A percentile compares a stretch with the other conserved stretches of the same genome.
Evolutionary conservation across 495 filamentous ascomycete genomes (phyloP).

Genomic region (Penicillium lagena): DNA sequence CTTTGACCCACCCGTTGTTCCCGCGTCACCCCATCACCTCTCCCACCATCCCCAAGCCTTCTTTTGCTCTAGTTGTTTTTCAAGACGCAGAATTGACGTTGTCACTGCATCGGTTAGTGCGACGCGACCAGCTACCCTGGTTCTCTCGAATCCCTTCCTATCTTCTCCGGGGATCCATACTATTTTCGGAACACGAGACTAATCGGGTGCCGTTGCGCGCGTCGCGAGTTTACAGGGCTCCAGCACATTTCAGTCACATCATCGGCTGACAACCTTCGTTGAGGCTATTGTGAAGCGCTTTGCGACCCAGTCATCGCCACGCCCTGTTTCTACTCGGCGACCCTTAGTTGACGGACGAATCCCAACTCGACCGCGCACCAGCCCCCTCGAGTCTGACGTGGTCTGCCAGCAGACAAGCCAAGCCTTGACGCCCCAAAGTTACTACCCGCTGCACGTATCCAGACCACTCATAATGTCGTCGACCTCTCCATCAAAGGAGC

Average conservation of each 20-base stretch:
- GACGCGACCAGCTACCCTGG: constrained; percentile 10
- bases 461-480: constrained; percentile 72
- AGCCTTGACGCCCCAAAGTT: constrained; percentile 27
- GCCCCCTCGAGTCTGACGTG: constrained; percentile 39
- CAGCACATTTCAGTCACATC: constrained; percentile 31
- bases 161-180: constrained; percentile 8
- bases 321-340: constrained; percentile 20
- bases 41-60: constrained; percentile 5
- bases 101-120: constrained; percentile 15
- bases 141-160: constrained; percentile 6
- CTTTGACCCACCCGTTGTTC: constrained; percentile 32
- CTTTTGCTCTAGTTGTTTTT: constrained; percentile 11
- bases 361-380: constrained; percentile 22
- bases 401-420: constrained; percentile 40
- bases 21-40: constrained; percentile 10
- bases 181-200: constrained; percentile 12
- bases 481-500: constrained; percentile 79
- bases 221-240: constrained; percentile 29
- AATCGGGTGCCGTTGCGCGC: constrained; percentile 23
- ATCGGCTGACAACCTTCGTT: constrained; percentile 20
- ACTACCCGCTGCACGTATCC: constrained; percentile 14
- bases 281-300: constrained; percentile 40
- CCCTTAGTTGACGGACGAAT: constrained; percentile 18
- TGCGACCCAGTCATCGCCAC: constrained; percentile 34
- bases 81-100: constrained; percentile 26